Evolutionary conservation across 148 eudicot genomes (phyloP), one percentile per base, ranked within the genome.

Genomic region (Camellia granthamiana): DNA sequence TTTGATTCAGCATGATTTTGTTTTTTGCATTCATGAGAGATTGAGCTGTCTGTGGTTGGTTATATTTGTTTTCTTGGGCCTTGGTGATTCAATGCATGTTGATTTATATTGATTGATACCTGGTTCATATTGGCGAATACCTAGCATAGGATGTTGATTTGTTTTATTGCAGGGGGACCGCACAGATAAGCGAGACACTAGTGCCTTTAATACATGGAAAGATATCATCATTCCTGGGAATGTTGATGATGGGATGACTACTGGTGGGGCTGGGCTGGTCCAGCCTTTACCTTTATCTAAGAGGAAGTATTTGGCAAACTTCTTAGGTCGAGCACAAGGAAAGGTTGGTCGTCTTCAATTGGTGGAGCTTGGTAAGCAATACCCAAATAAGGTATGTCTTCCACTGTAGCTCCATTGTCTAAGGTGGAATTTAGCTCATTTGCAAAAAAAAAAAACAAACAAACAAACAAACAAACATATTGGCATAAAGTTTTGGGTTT

Each of bases 151-250:
- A 72, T 18, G 41, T 74, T 85, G 79, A 49, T 77, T 62, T 76
- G 14, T 38, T 67, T 21, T 2, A 81, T 54, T 83, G 60, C 87
- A 95, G 97, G 98, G 97, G 67, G 98, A 95, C 82, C 94, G 97
- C 66, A 95, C 98, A 72, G 98, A 93, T 87, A 95, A 95, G 83
- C 87, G 97, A 79, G 93, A 92, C 81, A 89, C 90, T 59, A 93
- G 92, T 87, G 96, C 97, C 30, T 95, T 93, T 38, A 93, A 90
- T 84, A 95, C 98, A 49, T 93, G 97, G 98, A 93, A 95, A 85
- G 97, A 95, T 83, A 89, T 95, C 21, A 93, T 95, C 63, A 90
- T 95, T 81, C 98, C 98, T 54, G 98, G 98, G 19, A 95, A 95
- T 81, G 91, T 95, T 88, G 94, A 95, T 81, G 97, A 93, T 86